phyloP scores from a whole-genome alignment of 176 grass and related monocot species.

The Sorghum bicolor region Sorghum_bicolor_NCBIv3 NC_012870.2:59702001-59702500 shows the following conservation, averaged over 20 bases:
- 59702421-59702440: neutral
- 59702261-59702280: neutral
- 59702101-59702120: conserved; percentile 96
- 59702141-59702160: conserved; percentile 35
- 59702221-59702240: neutral
- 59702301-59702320: neutral
- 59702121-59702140: conserved; percentile 96
- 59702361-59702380: neutral
- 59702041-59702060: conserved; percentile 64
- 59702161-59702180: neutral
- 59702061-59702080: conserved; percentile 98
- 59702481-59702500: neutral
- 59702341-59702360: neutral
- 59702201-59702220: neutral
- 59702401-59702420: neutral
- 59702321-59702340: neutral
- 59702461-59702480: neutral
- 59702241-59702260: neutral
- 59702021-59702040: neutral
- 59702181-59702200: neutral
- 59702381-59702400: neutral
- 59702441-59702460: neutral
- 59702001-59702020: neutral
- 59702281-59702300: neutral
- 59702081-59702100: conserved; percentile 83